Evolutionary conservation across 257 asterid species (phyloP), one percentile per base, ranked within the genome.

Genomic region (Forsythia viridissima): DNA sequence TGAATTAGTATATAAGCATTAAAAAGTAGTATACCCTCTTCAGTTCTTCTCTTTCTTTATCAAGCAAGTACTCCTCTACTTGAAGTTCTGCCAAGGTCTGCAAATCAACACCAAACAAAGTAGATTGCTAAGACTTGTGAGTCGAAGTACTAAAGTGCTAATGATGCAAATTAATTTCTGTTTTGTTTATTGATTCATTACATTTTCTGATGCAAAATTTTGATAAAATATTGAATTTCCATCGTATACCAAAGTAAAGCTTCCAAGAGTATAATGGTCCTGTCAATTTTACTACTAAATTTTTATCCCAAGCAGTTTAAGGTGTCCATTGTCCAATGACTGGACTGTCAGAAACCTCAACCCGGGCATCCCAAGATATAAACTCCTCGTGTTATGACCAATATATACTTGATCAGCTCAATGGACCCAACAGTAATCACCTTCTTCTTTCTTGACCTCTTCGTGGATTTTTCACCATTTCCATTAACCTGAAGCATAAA

Each of bases 1-100:
- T 30, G 70, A 63, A 63, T 63, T 63, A 9, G 70, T 24, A 24
- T 24, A 30, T 63, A 63, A 63, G 18, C 70, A 63, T 30, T 21
- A 9, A 63, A 63, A 63, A n/a, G 18, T 63, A 30, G 38, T 10
- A 21, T 63, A 63, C 70, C 70, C n/a, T 63, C 11, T 63, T 30
- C 40, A 63, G 3, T 63, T 30, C 40, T 63, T 39, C 18, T 24
- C 12, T 12, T 63, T 63, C 70, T n/a, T 63, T 30, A 12, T 63
- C 70, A 24, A 63, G 40, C 70, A 63, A 30, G 70, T 63, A 11
- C 70, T 63, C 70, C 70, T 63, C 70, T 4, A 63, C 70, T 30
- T 63, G 70, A 63, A 63, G 70, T 63, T 63, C 70, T 30, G 70
- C 70, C 38, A 63, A 63, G 70, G 70, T 63, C 70, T 63, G 18